Percentiles rank a stretch among this genome's conserved stretches.
These are phyloP conservation scores for Oryza glaberrima DNA, from an alignment of 176 grass and related monocot genomes.

Conservation along the genomic window DNA sequence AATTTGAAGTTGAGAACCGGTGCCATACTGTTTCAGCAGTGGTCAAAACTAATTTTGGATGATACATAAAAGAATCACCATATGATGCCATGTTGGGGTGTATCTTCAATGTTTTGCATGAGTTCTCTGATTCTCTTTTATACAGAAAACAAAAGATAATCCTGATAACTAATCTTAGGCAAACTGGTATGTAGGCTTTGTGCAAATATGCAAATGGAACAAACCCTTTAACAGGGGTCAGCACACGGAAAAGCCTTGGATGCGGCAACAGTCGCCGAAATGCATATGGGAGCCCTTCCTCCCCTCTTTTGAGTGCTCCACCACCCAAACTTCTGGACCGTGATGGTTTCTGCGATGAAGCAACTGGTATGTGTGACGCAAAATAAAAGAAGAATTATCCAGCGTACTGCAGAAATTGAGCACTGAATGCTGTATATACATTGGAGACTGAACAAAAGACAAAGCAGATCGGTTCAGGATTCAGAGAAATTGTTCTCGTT, in stretches of 20 bases:
- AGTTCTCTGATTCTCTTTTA: slow-evolving; percentile 13
- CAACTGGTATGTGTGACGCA: slow-evolving; percentile 77
- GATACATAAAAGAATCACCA: slow-evolving; percentile 5
- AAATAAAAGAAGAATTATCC: slow-evolving; percentile 52
- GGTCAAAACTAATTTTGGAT: neutral
- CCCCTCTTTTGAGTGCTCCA: slow-evolving; percentile 82
- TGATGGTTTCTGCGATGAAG: slow-evolving; percentile 83
- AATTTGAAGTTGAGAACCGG: neutral
- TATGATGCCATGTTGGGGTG: neutral
- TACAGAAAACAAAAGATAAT: neutral
- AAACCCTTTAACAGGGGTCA: slow-evolving; percentile 80
- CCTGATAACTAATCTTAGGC: neutral
- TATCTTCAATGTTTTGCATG: neutral
- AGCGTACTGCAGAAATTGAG: slow-evolving; percentile 14
- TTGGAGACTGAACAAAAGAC: slow-evolving; percentile 34
- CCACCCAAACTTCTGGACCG: slow-evolving; percentile 88
- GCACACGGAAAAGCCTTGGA: slow-evolving; percentile 83
- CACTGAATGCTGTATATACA: slow-evolving; percentile 53
- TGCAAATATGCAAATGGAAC: slow-evolving; percentile 94
- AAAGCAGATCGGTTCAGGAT: slow-evolving; percentile 25
- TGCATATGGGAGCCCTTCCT: slow-evolving; percentile 95
- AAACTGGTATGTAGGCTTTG: slow-evolving; percentile 58
- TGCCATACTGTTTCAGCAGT: neutral
- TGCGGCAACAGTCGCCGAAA: slow-evolving; percentile 84
- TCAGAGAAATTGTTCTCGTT: slow-evolving; percentile 26